phyloP scores from a whole-genome alignment of 2,329 filamentous ascomycete genomes.

The Corinectria fuckeliana region DNA sequence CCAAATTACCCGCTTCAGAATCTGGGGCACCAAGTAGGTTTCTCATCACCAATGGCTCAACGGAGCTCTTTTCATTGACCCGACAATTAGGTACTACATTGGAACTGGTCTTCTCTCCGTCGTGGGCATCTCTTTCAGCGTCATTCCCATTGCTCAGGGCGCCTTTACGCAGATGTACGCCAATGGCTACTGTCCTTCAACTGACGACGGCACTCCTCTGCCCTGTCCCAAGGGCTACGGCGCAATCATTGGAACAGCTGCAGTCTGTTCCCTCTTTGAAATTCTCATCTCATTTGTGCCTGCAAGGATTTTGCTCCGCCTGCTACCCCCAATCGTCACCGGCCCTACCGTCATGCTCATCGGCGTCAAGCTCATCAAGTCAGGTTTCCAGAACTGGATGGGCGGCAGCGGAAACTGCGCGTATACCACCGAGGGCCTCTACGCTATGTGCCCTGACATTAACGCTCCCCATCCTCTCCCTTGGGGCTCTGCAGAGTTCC shows the following conservation, averaged over 20 bases:
- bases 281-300: constrained; percentile 78
- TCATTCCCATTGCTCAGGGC: constrained; percentile 59
- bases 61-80: constrained; percentile 1
- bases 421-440: constrained; percentile 59
- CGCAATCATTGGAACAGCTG: constrained; percentile 71
- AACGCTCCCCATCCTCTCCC: constrained; percentile 73
- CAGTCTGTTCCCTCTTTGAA: constrained; percentile 71
- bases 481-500: constrained; percentile 81
- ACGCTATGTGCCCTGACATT: constrained; percentile 69
- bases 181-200: constrained; percentile 70
- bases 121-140: constrained; percentile 62
- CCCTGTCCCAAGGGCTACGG: constrained; percentile 82
- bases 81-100: constrained; percentile 67
- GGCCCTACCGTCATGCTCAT: constrained; percentile 75
- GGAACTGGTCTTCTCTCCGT: constrained; percentile 83
- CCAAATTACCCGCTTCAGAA: constrained; percentile 79
- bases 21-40: constrained; percentile 66
- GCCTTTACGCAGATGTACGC: constrained; percentile 79
- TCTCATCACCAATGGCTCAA: background rate
- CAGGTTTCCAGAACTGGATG: constrained; percentile 79
- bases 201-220: constrained; percentile 67
- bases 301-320: constrained; percentile 69
- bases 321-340: constrained; percentile 82
- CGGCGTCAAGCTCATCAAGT: constrained; percentile 73
- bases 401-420: constrained; percentile 71